phyloP scores from a whole-genome alignment of 805 yeast genomes.

The Metschnikowia santaceciliae region DNA sequence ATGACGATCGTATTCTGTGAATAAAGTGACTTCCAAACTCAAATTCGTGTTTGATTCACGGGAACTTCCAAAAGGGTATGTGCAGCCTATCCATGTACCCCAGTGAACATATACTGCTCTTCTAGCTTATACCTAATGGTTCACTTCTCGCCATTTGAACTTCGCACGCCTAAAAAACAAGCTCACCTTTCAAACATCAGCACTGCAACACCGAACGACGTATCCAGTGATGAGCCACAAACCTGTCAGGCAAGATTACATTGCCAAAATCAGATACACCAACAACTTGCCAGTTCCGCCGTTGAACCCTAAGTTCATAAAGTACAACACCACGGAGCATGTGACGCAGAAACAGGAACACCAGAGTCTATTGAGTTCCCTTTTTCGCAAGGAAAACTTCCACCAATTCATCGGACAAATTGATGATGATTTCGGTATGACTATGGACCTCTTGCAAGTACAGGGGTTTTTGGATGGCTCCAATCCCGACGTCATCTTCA shows the following conservation, averaged over 20 bases:
- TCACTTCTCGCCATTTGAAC: not conserved
- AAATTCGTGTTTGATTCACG: no score
- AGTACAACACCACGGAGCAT: constrained; percentile 42
- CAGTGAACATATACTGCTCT: no score
- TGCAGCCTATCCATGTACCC: not conserved
- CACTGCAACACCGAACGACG: not conserved
- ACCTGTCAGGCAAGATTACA: constrained; percentile 64
- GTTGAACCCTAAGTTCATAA: constrained; percentile 79
- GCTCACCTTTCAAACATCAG: not conserved
- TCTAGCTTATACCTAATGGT: no score
- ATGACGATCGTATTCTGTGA: no score
- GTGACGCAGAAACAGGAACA: constrained; percentile 36
- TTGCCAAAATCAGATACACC: constrained; percentile 77
- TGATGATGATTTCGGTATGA: constrained; percentile 69
- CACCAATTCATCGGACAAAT: constrained; percentile 52
- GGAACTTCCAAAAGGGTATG: no score
- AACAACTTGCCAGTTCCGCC: constrained; percentile 93
- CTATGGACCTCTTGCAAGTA: constrained; percentile 62
- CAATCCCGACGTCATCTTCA: constrained; percentile 43
- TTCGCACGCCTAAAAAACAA: constrained; percentile 5
- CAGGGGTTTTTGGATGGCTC: constrained; percentile 65
- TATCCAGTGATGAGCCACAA: constrained; percentile 15
- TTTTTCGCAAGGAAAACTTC: constrained; percentile 73
- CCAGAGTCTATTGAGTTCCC: constrained; percentile 57
- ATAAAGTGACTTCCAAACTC: no score